phyloP scores from a whole-genome alignment of 371 early-diverging fungal species.

The Furculomyces boomerangus region DNA sequence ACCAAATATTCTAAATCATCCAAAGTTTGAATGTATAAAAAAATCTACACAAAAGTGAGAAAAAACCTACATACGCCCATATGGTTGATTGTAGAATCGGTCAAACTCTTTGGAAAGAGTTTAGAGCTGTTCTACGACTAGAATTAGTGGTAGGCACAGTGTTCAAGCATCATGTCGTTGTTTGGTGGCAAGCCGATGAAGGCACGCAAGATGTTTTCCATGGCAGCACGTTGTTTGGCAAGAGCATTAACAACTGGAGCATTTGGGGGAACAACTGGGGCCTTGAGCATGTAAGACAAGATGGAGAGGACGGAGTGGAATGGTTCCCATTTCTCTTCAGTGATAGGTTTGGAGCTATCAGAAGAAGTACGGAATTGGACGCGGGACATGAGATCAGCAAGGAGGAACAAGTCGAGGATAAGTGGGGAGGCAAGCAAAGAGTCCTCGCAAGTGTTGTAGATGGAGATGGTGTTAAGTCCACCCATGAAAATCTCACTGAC shows the following conservation, averaged over 20 bases:
- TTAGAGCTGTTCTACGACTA: too few species aligned
- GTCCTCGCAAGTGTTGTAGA: constrained; percentile 96
- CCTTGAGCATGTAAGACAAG: constrained; percentile 78
- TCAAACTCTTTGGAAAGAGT: too few species aligned
- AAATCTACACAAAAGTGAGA: too few species aligned
- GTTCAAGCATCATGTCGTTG: constrained; percentile 78
- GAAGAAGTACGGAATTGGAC: constrained; percentile 44
- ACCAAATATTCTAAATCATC: too few species aligned
- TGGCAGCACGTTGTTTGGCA: constrained; percentile 78
- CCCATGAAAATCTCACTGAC: constrained; percentile 95
- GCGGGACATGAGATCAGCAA: constrained; percentile 91
- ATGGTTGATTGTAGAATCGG: too few species aligned
- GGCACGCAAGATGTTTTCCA: constrained; percentile 93
- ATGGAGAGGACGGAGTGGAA: constrained; percentile 89
- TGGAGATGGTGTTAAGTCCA: constrained; percentile 86
- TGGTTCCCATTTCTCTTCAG: constrained; percentile 43
- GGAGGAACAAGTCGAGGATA: constrained; percentile 82
- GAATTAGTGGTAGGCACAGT: constrained; percentile 49
- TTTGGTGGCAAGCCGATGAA: constrained; percentile 81
- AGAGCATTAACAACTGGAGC: constrained; percentile 91
- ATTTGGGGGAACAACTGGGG: constrained; percentile 77
- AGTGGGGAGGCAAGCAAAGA: constrained; percentile 90
- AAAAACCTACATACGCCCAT: too few species aligned
- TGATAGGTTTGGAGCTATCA: constrained; percentile 2
- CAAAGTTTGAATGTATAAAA: too few species aligned